Base-by-base conservation (phyloP, 768 basidiomycete genomes). In the Trametes maxima region DNA sequence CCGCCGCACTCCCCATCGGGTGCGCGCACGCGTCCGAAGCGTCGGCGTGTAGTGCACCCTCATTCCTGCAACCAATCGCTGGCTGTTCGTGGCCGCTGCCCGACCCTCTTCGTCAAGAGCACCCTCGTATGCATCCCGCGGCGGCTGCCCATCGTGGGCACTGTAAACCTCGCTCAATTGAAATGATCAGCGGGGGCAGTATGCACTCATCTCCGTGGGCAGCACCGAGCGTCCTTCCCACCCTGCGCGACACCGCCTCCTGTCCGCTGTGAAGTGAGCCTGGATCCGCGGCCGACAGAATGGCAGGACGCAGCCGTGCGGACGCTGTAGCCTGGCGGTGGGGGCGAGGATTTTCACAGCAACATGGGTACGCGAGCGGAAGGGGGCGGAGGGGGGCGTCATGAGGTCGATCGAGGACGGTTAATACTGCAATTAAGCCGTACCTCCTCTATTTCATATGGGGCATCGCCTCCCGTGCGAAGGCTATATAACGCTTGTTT, bases 401-500 rank as follows among this genome's bases (percentile, higher is more conserved):
- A 53, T 39, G 21, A 24, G 39, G 39, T 22, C 39, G 37, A 6
- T 25, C 25, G 39, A 53, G 33, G 39, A 13, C 24, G 51, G 51
- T 7, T 40, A 24, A 17, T 53, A 14, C 51, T 24, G 16, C 22
- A 40, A 53, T 22, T 6, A 33, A 53, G 51, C 19, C 22, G 40
- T 21, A 39, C 51, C 51, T 42, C 51, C 51, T 42, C 19, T 53
- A 53, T 40, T 40, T 25, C 39, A 53, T 24, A 53, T 53, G 51
- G 33, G 33, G 51, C 39, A 53, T 40, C 12, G 51, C 22, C 51
- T 42, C 51, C 39, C 51, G 42, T 53, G 37, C 39, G n/a, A 42
- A 53, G 51, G 12, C 22, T 53, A 25, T 42, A 53, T 53, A 40
- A 42, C 51, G 51, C 39, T 53, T 53, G 51, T 53, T 42, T 42